Evolutionary conservation across 495 filamentous ascomycete genomes (phyloP).

Genomic region (Evansstolkia leycettana): DNA sequence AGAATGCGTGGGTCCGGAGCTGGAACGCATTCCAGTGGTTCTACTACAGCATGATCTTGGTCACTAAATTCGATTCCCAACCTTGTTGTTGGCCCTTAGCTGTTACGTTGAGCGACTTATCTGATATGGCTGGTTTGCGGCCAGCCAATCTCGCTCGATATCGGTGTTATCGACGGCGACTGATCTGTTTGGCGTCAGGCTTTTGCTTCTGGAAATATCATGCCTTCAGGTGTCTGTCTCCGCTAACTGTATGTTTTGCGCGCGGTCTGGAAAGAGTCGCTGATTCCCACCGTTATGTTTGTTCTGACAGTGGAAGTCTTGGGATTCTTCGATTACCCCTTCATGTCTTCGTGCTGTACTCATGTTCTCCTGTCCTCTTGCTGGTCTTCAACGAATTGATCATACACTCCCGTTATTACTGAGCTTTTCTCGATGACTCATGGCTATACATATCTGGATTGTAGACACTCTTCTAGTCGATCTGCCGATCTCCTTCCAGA

Average conservation of each 20-base stretch:
- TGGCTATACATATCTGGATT: too few species aligned
- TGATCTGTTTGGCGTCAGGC: slow-evolving; percentile 23
- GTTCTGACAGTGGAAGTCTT: background rate
- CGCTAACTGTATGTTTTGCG: slow-evolving; percentile 1
- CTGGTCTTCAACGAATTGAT: slow-evolving; percentile 1
- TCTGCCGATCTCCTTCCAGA: too few species aligned
- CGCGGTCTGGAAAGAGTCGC: background rate
- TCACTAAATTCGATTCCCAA: too few species aligned
- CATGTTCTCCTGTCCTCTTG: background rate
- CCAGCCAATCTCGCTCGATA: slow-evolving; percentile 26
- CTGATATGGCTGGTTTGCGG: too few species aligned
- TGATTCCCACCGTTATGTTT: background rate
- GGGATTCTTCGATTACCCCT: background rate
- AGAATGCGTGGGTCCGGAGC: too few species aligned
- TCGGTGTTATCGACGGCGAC: slow-evolving; percentile 27
- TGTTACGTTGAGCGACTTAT: too few species aligned
- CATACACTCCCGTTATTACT: slow-evolving; percentile 3
- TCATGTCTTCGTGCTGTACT: too few species aligned
- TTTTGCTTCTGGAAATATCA: slow-evolving; percentile 6
- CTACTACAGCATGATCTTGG: too few species aligned
- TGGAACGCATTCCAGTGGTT: too few species aligned
- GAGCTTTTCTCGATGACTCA: slow-evolving; percentile 1
- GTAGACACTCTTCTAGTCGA: too few species aligned
- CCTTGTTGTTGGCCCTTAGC: too few species aligned
- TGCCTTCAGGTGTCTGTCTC: background rate